These are phyloP conservation scores for Sporothrix phasma DNA, from an alignment of 2,329 filamentous ascomycete genomes.

Conservation along the genomic window DNA sequence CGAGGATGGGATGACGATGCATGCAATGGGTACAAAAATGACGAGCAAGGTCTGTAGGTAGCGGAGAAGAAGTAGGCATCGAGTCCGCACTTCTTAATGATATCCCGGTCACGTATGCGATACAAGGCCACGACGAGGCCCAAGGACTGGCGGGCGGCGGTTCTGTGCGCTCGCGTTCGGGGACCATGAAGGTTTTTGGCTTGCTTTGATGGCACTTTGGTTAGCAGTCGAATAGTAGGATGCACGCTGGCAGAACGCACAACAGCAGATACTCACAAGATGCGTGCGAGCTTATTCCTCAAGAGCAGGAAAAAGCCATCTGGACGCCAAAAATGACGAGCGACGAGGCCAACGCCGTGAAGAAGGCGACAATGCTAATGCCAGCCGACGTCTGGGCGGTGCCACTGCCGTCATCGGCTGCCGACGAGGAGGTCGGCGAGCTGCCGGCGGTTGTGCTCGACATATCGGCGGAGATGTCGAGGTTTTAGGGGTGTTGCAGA, in stretches of 20 bases:
- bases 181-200: constrained; percentile 76
- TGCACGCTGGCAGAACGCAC: neutral
- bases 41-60: constrained; percentile 70
- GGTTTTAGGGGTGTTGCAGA: neutral
- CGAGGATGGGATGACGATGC: constrained; percentile 68
- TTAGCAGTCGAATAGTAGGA: no score
- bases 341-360: constrained; percentile 55
- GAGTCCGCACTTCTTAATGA: constrained; percentile 90
- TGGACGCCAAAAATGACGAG: constrained; percentile 53
- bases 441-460: constrained; percentile 9
- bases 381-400: constrained; percentile 27
- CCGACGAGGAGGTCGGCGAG: constrained; percentile 11
- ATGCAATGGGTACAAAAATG: constrained; percentile 77
- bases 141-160: constrained; percentile 52
- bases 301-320: constrained; percentile 64
- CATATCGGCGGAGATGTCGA: constrained; percentile 6
- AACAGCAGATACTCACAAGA: constrained; percentile 52
- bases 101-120: constrained; percentile 61
- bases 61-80: constrained; percentile 97
- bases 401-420: constrained; percentile 15
- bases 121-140: constrained; percentile 50
- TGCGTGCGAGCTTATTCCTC: constrained; percentile 67
- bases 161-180: constrained; percentile 73
- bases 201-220: constrained; percentile 48
- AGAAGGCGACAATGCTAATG: constrained; percentile 45